Conservation (phyloP, 306 rosid species). For the Astragalus membranaceus region DNA sequence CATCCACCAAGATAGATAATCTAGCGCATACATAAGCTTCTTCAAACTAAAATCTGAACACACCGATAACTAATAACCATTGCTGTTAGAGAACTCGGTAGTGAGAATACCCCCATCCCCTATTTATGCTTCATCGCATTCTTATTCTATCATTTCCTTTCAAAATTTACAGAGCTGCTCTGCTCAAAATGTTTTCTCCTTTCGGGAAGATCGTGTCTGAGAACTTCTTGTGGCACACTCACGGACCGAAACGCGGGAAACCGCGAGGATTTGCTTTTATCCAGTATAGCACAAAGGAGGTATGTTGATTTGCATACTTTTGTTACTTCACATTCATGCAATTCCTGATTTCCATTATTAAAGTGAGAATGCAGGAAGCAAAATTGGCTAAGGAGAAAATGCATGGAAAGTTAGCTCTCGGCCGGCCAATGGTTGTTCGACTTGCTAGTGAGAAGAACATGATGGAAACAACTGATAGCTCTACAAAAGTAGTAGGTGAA, state of each 20-base stretch:
- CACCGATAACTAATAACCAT: background rate
- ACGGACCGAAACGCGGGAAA: conserved; percentile 80
- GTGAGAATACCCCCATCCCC: background rate
- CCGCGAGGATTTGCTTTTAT: conserved; percentile 93
- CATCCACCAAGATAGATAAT: background rate
- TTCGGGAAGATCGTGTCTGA: conserved; percentile 80
- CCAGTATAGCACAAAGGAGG: conserved; percentile 73
- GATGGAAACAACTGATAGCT: conserved; percentile 35
- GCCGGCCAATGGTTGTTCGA: conserved; percentile 86
- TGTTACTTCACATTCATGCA: conserved; percentile 20
- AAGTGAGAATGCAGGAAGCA: conserved; percentile 99
- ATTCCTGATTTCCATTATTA: conserved; percentile 66
- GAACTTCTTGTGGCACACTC: conserved; percentile 84
- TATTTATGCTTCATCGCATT: conserved; percentile 4
- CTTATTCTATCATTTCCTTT: background rate
- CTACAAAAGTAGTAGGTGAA: conserved; percentile 34
- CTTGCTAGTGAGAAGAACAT: conserved; percentile 54
- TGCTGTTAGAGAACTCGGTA: background rate
- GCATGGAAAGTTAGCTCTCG: conserved; percentile 86
- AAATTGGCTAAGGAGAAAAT: conserved; percentile 91
- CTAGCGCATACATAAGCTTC: background rate
- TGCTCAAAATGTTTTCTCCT: conserved; percentile 84
- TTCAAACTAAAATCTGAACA: background rate
- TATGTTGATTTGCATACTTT: conserved; percentile 30
- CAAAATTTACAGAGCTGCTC: conserved; percentile 55